Evolutionary conservation across 805 yeast genomes (phyloP).

Genomic region (Candida ascalaphidarum): DNA sequence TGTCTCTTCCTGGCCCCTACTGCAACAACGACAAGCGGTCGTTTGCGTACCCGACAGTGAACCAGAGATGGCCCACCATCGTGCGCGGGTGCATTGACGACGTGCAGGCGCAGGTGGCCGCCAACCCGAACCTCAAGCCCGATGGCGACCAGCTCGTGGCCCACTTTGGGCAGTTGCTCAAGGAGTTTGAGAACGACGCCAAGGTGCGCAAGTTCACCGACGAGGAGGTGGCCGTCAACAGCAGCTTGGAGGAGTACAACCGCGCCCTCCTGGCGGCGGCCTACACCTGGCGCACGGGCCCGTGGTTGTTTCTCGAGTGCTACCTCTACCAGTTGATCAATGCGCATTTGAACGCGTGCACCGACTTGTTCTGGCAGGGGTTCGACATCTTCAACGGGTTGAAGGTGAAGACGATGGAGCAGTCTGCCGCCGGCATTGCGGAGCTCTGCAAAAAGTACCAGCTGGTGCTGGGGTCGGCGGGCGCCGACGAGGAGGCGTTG

Average conservation of each 20-base stretch:
- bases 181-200: conserved; percentile 32
- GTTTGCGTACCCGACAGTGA: conserved; percentile 75
- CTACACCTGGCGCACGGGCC: conserved; percentile 72
- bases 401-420: conserved; percentile 67
- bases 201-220: conserved; percentile 18
- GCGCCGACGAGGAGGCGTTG: conserved; percentile 33
- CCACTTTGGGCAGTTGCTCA: conserved; percentile 34
- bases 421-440: conserved; percentile 68
- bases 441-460: conserved; percentile 63
- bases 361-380: conserved; percentile 33
- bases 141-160: conserved; percentile 42
- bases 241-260: conserved; percentile 52
- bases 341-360: conserved; percentile 22
- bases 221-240: conserved; percentile 32
- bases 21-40: conserved; percentile 63
- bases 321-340: conserved; percentile 67
- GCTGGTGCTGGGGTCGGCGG: conserved; percentile 7
- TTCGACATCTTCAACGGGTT: conserved; percentile 70
- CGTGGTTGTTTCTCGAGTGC: conserved; percentile 88
- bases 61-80: conserved; percentile 83
- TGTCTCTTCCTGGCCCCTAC: conserved; percentile 45
- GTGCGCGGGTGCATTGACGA: conserved; percentile 62
- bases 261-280: conserved; percentile 31
- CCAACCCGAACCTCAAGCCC: conserved; percentile 13
- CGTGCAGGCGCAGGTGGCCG: conserved; percentile 24